Evolutionary conservation across 2,329 filamentous ascomycete genomes (phyloP), one percentile per base, ranked within the genome.

Genomic region (Aspergillus novofumigatus): DNA sequence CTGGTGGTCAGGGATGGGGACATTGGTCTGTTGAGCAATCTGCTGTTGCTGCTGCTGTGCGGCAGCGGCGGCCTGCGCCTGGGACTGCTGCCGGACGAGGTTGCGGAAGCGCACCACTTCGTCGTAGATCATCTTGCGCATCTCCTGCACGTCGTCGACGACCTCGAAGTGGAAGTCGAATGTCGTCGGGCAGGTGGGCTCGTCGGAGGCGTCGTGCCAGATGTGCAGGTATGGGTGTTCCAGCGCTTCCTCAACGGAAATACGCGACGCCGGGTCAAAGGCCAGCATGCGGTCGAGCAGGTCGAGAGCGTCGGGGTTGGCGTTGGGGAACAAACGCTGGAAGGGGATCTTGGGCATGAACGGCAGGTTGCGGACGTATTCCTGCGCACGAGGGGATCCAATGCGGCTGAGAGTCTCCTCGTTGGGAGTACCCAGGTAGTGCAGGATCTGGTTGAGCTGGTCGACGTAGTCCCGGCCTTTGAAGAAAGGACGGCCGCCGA

Each of bases 111-210:
- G 83, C 70, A 86, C 82, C 51, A 99, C 94, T 76, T 99, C 94
- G n/a, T 93, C 89, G 58, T 97, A 81, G 63, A 99, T 99, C 91
- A 97, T 95, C 76, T 88, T 87, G 72, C 94, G 90, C 92, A 99
- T 97, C 66, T 97, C 90, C 23, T 82, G 83, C 21, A 99, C 92
- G 48, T 97, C 94, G 53, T 99, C 93, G 42, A 97, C 86, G n/a
- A 96, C 87, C 75, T 99, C 94, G 70, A 99, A 99, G 73, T 93
- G 89, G 80, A 99, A 99, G 81, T 99, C 92, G 78, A 99, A 99
- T 20, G 91, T 92, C 17, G 89, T 90, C 0, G 92, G 92, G 79
- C 93, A 97, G 63, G 88, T 85, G 21, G 94, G 94, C 80, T 99
- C 94, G 77, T 99, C 94, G 3, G 90, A 92, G 53, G 92, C 90